Conservation (phyloP, 257 asterid species). For the Plantago ovata region DNA sequence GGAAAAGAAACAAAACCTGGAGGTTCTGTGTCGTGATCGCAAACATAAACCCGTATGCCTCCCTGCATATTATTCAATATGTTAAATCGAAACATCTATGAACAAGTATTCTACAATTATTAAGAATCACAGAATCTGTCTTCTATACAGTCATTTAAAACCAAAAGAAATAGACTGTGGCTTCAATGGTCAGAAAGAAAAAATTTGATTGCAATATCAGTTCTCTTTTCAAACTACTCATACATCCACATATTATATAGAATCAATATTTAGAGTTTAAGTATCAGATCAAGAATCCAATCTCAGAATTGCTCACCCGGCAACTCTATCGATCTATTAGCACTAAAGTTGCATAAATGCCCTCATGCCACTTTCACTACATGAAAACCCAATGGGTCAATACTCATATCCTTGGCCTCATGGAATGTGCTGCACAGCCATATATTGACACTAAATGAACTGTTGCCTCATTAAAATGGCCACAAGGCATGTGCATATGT, state of each 20-base stretch:
- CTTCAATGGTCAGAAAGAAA: background rate
- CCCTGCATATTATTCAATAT: conserved; percentile 51
- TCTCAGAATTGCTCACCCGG: background rate
- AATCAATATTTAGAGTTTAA: too few relatives aligned
- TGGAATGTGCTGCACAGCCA: background rate
- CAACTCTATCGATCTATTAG: conserved; percentile 1
- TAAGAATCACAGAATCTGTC: background rate
- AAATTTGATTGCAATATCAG: background rate
- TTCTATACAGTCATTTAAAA: background rate
- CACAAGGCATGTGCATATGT: too few relatives aligned
- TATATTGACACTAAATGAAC: too few relatives aligned
- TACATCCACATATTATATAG: too few relatives aligned
- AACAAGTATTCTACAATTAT: background rate
- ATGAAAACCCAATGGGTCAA: background rate
- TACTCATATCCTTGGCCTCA: background rate
- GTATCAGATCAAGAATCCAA: background rate
- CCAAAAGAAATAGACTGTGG: background rate
- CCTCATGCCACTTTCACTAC: background rate
- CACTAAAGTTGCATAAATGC: conserved; percentile 1
- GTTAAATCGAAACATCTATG: conserved; percentile 14
- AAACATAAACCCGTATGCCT: conserved; percentile 67
- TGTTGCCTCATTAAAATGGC: too few relatives aligned
- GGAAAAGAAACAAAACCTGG: conserved; percentile 55
- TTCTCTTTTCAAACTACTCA: background rate
- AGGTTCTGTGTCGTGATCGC: conserved; percentile 77